These are phyloP conservation scores for Plasmodium vinckei DNA, from an alignment of 169 alveolate species.

Conservation along the genomic window DNA sequence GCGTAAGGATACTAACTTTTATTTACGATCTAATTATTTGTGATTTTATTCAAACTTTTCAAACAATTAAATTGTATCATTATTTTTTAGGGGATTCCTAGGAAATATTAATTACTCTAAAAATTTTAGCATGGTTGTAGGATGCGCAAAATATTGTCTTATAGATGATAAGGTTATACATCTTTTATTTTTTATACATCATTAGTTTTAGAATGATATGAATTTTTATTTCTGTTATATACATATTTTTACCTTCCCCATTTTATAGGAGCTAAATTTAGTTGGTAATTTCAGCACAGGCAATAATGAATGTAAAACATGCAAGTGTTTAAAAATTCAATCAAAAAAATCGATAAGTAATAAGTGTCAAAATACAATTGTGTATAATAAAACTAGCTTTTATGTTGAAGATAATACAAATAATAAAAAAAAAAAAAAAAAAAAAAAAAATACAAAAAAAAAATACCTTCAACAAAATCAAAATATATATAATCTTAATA, in stretches of 20 bases:
- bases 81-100: conserved; percentile 28
- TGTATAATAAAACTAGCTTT: conserved; percentile 45
- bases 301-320: not conserved
- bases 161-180: conserved; percentile 37
- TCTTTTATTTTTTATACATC: too few relatives aligned
- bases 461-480: conserved; percentile 28
- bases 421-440: conserved; percentile 42
- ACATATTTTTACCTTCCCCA: too few relatives aligned
- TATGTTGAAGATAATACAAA: conserved; percentile 56
- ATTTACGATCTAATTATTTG: too few relatives aligned
- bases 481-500: conserved; percentile 43
- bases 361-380: conserved; percentile 39
- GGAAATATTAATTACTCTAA: conserved; percentile 45
- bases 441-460: conserved; percentile 23
- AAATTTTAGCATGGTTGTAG: conserved; percentile 5
- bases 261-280: conserved; percentile 2
- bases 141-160: conserved; percentile 47
- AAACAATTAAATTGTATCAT: too few relatives aligned
- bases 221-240: too few relatives aligned
- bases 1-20: conserved; percentile 46
- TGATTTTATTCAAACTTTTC: too few relatives aligned
- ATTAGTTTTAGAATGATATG: too few relatives aligned
- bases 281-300: not conserved
- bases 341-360: conserved; percentile 25
- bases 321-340: conserved; percentile 14